Evolutionary conservation across 352 stramenopile species (phyloP).

Genomic region (Thraustochytrium striatum): DNA sequence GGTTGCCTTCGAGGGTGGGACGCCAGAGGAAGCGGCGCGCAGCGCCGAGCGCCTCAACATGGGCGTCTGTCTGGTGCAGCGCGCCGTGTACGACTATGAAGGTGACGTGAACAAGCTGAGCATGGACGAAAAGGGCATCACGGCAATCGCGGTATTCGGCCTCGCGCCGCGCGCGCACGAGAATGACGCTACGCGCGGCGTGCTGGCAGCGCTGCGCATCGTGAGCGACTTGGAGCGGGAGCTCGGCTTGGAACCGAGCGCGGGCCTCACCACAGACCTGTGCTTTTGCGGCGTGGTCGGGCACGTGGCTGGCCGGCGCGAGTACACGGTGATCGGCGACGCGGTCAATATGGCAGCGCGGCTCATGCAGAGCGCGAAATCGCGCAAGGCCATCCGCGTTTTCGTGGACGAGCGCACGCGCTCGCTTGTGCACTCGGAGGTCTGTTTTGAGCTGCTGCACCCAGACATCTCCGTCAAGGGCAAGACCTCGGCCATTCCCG

Average conservation of each 20-base stretch:
- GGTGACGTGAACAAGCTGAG: slow-evolving; percentile 91
- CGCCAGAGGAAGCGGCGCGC: slow-evolving; percentile 51
- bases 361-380: slow-evolving; percentile 75
- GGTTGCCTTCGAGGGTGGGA: slow-evolving; percentile 52
- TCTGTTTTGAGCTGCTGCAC: slow-evolving; percentile 73
- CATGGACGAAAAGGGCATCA: slow-evolving; percentile 88
- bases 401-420: slow-evolving; percentile 64
- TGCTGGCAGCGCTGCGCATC: slow-evolving; percentile 74
- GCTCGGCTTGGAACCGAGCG: slow-evolving; percentile 59
- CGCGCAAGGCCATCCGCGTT: slow-evolving; percentile 8
- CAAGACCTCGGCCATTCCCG: slow-evolving; percentile 61
- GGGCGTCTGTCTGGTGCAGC: slow-evolving; percentile 67
- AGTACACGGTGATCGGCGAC: slow-evolving; percentile 86
- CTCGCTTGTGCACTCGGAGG: slow-evolving; percentile 64
- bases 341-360: slow-evolving; percentile 84
- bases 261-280: slow-evolving; percentile 83
- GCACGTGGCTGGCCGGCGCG: slow-evolving; percentile 71
- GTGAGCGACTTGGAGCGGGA: slow-evolving; percentile 55
- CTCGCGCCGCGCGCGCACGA: slow-evolving; percentile 82
- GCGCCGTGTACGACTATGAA: slow-evolving; percentile 86
- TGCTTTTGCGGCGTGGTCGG: slow-evolving; percentile 84
- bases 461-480: slow-evolving; percentile 84
- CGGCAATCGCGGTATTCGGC: slow-evolving; percentile 81
- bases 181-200: slow-evolving; percentile 81
- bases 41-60: slow-evolving; percentile 55